Evolutionary conservation across 371 early-diverging fungal genomes (phyloP), one percentile per base, ranked within the genome.

Genomic region (Polyrhizophydium stewartii): DNA sequence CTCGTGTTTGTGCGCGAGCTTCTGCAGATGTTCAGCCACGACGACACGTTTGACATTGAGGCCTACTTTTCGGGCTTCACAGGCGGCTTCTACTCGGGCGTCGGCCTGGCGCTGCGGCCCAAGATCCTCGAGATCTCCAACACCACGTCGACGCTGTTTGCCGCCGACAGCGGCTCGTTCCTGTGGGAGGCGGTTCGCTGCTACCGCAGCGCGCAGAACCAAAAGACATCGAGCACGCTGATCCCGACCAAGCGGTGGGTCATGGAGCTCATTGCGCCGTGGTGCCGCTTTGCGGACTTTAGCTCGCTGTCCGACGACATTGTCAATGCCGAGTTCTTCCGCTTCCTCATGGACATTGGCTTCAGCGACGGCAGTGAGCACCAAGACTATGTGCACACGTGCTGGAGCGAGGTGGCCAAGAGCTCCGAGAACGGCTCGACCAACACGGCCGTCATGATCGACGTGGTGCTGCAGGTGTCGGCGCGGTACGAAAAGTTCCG

Each of bases 151-250:
- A 63, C 61, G 25, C 55, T 76, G 32, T 73, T 73, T 55, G 49
- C 70, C 0, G 47, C 46, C 2, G 75, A 78, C 55, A 69, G 72
- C 17, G 64, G 66, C 16, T 66, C 70, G 19, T 78, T 75, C 61
- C 50, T 75, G 45, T 75, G 78, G 76, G 78, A 78, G 56, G 78
- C 78, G 13, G 76, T 75, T 16, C 65, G 78, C n/a, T 73, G 76
- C 63, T 71, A 70, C 0, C 67, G 76, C 7, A 70, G 71, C 31
- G 68, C 67, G 16, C 67, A 65, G 57, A 68, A 71, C 37, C 43
- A 62, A 10, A 63, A 61, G 33, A 40, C 46, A n/a, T 37, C 40
- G n/a, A 28, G 3, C 58, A 62, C 64, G 6, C 65, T 73, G 12
- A 38, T 72, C 7, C 67, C 73, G n/a, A 49, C 60, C 24, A 71